Evolutionary conservation across 768 basidiomycete species (phyloP), one percentile per base, ranked within the genome.

Genomic region (Phaffia tasmanica): DNA sequence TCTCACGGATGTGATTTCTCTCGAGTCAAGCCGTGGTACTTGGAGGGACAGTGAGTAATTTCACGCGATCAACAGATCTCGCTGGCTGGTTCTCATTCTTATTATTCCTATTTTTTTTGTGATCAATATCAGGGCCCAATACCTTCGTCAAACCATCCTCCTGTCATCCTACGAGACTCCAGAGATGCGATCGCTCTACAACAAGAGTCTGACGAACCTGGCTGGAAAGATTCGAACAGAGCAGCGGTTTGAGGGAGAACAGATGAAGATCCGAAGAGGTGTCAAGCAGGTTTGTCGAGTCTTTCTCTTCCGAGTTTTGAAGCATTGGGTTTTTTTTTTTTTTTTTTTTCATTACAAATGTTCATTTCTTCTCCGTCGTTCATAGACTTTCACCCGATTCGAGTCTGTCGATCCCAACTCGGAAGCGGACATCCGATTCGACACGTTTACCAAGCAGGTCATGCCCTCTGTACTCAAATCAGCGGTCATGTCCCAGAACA

Each of bases 11-110:
- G 88, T 27, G 95, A 98, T 76, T 97, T 98, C 78, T 94, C 92
- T 14, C 84, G 95, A 15, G 87, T 98, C 72, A 98, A 95, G 77
- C 89, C 91, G 0, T 98, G 95, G 95, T 95, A 93, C 75, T 82
- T 98, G 15, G 94, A 98, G 71, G 87, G 86, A 74, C 83, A 90
- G 93, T 95, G 77, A 73, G 89, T 78, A 11, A 15, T 55, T 50
- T 23, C 9, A 54, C 9, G 29, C 53, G 29, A 4, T 42, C 35
- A 42, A 11, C 9, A 35, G 23, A 48, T n/a, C 46, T 66, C 50
- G n/a, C 19, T 58, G 30, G 27, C 62, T 61, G 62, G n/a, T 64
- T 55, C 64, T 57, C 23, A 46, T 29, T 21, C 54, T 16, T 30
- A 59, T 48, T 58, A 5, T 5, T 42, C 6, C 11, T 42, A 4